Conservation (phyloP, 805 yeast genomes). For the Yarrowia deformans region DNA sequence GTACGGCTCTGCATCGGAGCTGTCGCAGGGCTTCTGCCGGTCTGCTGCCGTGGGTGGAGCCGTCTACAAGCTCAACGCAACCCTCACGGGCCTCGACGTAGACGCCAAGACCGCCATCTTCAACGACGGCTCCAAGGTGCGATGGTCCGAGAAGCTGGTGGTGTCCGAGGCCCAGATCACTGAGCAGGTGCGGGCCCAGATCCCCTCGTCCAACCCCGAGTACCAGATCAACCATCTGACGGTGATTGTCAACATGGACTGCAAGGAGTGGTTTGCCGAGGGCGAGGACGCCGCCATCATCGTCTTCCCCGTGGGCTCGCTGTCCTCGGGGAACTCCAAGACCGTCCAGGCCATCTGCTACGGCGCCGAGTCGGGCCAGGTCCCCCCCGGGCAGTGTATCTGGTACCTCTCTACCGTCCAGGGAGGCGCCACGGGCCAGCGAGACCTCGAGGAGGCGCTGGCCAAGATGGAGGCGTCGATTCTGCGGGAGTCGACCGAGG, state of each 20-base stretch:
- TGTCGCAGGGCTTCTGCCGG: constrained; percentile 95
- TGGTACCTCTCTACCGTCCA: constrained; percentile 83
- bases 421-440: constrained; percentile 58
- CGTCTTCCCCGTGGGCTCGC: constrained; percentile 87
- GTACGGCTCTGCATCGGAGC: constrained; percentile 95
- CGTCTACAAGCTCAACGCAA: constrained; percentile 82
- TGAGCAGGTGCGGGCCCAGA: constrained; percentile 35
- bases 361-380: constrained; percentile 86
- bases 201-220: constrained; percentile 42
- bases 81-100: constrained; percentile 65
- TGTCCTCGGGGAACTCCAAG: constrained; percentile 66
- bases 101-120: constrained; percentile 64
- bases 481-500: constrained; percentile 75
- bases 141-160: constrained; percentile 79
- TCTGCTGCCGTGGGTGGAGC: constrained; percentile 99
- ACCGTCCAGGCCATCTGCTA: constrained; percentile 88
- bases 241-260: constrained; percentile 83
- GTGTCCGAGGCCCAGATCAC: constrained; percentile 54
- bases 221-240: constrained; percentile 70
- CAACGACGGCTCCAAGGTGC: constrained; percentile 73
- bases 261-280: constrained; percentile 90
- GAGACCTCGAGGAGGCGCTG: constrained; percentile 81
- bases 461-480: constrained; percentile 80
- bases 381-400: constrained; percentile 83
- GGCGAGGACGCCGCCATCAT: constrained; percentile 86